Conservation (phyloP, 257 asterid genomes). For the Plectranthus barbatus region DNA sequence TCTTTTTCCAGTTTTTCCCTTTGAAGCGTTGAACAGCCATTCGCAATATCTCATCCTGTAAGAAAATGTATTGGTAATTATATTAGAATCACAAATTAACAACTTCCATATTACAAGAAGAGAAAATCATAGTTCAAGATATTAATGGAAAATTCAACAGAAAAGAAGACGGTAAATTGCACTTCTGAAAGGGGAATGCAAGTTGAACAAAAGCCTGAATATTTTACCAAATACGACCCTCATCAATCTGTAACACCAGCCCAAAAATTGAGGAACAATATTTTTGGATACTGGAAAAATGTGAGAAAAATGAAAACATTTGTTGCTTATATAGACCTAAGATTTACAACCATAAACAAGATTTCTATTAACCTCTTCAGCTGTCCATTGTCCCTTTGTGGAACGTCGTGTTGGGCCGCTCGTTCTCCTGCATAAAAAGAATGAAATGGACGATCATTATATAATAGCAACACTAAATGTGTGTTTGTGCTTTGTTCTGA, state of each 20-base stretch:
- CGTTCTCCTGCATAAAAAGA: conserved; percentile 59
- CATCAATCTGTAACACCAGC: not conserved
- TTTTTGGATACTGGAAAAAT: too few relatives aligned
- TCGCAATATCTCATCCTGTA: conserved; percentile 78
- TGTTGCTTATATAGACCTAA: not conserved
- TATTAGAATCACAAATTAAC: not conserved
- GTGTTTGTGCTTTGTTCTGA: not conserved
- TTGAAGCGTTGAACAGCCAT: conserved; percentile 84
- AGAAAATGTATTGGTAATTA: not conserved
- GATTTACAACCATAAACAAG: too few relatives aligned
- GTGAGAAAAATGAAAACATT: not conserved
- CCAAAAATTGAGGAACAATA: not conserved
- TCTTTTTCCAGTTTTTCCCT: conserved; percentile 96
- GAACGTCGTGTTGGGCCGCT: conserved; percentile 98
- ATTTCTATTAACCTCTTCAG: conserved; percentile 65
- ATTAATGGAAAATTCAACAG: not conserved
- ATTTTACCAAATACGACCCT: not conserved
- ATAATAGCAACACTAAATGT: not conserved
- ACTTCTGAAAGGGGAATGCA: not conserved
- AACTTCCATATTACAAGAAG: not conserved
- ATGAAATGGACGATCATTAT: conserved; percentile 1
- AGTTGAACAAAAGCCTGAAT: not conserved
- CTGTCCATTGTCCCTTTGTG: conserved; percentile 99
- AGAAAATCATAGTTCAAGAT: not conserved
- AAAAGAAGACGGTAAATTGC: conserved; percentile 9